Evolutionary conservation across 2,329 filamentous ascomycete species (phyloP).

Genomic region (Blastomyces parvus): DNA sequence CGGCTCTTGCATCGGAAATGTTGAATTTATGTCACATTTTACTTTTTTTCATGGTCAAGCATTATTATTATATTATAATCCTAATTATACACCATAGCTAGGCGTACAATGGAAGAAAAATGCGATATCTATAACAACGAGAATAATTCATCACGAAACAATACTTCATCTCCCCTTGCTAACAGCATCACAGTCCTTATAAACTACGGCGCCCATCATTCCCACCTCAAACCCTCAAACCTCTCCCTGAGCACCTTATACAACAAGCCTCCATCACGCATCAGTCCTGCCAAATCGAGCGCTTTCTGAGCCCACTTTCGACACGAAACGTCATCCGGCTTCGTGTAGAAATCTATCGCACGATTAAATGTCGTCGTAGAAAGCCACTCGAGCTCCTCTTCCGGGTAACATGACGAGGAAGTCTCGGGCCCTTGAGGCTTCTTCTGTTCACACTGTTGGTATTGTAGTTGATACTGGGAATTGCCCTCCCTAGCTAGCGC

Average conservation of each 20-base stretch:
- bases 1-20: not conserved
- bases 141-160: not conserved
- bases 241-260: constrained; percentile 22
- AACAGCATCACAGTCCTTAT: not conserved
- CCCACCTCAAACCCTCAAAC: constrained; percentile 22
- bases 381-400: constrained; percentile 49
- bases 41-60: too few species aligned
- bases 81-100: not conserved
- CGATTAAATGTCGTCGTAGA: constrained; percentile 47
- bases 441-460: constrained; percentile 13
- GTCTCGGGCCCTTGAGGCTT: constrained; percentile 30
- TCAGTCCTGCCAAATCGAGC: constrained; percentile 26
- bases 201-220: not conserved
- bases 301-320: constrained; percentile 31
- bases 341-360: constrained; percentile 44
- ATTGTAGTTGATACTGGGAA: constrained; percentile 7
- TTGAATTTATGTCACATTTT: not conserved
- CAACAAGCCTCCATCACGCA: constrained; percentile 20
- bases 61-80: not conserved
- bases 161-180: not conserved
- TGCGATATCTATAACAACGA: not conserved
- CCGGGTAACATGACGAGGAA: constrained; percentile 34
- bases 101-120: not conserved
- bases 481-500: constrained; percentile 18
- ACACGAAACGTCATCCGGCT: constrained; percentile 25